These are phyloP conservation scores for Leishmania tropica DNA, from an alignment of 208 protist species.

Conservation along the genomic window DNA sequence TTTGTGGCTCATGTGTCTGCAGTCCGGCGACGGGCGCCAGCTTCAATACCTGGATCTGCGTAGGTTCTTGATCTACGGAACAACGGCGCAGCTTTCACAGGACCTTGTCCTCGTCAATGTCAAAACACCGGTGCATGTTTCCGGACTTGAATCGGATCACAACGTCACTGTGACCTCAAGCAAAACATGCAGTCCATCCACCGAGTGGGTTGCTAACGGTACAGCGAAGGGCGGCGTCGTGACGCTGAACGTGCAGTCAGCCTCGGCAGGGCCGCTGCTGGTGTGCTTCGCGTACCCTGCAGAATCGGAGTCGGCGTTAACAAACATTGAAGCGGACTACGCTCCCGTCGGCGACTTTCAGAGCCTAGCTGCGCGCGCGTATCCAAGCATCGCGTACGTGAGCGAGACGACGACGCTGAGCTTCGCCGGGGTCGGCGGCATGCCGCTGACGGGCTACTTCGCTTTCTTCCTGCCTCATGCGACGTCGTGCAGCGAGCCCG, in stretches of 20 bases:
- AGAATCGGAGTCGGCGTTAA: constrained; percentile 13
- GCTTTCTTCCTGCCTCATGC: background rate
- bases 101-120: constrained; percentile 25
- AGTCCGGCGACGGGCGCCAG: background rate
- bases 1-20: constrained; percentile 43
- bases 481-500: background rate
- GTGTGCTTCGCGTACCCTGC: constrained; percentile 49
- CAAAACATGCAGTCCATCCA: constrained; percentile 8
- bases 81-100: constrained; percentile 16
- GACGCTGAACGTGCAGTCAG: constrained; percentile 24
- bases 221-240: constrained; percentile 7
- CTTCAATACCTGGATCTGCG: constrained; percentile 16
- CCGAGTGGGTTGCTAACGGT: constrained; percentile 1
- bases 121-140: constrained; percentile 22
- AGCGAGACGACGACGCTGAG: constrained; percentile 11
- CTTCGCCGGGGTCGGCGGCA: background rate
- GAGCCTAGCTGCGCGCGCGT: constrained; percentile 12
- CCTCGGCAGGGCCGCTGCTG: constrained; percentile 14
- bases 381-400: constrained; percentile 28
- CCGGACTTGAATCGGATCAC: constrained; percentile 24
- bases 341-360: no score
- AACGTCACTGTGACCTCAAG: constrained; percentile 16
- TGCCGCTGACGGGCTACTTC: background rate
- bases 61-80: constrained; percentile 34
- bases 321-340: no score